Evolutionary conservation across 129 eudicot genomes (phyloP).

Genomic region (Flaveria robusta): DNA sequence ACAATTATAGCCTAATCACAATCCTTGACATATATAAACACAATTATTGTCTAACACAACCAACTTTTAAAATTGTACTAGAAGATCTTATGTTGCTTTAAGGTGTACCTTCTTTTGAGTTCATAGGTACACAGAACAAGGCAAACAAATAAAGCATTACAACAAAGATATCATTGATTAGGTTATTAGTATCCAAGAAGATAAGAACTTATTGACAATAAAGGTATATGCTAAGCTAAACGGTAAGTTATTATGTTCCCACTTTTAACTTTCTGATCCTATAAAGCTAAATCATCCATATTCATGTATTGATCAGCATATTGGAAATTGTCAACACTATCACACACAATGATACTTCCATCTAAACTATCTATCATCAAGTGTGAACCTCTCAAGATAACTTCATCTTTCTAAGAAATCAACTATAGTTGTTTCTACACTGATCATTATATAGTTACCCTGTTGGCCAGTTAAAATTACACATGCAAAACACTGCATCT

Average conservation of each 20-base stretch:
- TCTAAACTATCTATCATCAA: slow-evolving; percentile 9
- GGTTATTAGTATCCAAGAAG: neutral
- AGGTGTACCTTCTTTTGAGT: neutral
- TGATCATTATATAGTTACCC: slow-evolving; percentile 4
- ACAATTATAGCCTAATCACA: no score
- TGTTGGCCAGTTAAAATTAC: neutral
- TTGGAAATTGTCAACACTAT: neutral
- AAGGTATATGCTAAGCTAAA: neutral
- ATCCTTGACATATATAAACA: no score
- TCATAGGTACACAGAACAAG: neutral
- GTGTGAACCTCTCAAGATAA: neutral
- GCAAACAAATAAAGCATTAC: slow-evolving; percentile 4
- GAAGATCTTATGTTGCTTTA: neutral
- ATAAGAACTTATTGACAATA: neutral
- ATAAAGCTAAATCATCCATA: neutral
- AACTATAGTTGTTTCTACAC: neutral
- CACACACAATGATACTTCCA: neutral
- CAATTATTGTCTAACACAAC: no score
- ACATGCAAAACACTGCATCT: neutral
- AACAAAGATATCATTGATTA: neutral
- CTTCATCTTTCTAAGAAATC: slow-evolving; percentile 12
- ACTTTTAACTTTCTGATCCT: neutral
- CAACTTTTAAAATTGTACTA: neutral
- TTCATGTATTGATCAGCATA: neutral
- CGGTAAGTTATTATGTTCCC: neutral